These are phyloP conservation scores for Aristolochia fimbriata DNA, from an alignment of 164 flowering plant genomes.

Conservation along the genomic window DNA sequence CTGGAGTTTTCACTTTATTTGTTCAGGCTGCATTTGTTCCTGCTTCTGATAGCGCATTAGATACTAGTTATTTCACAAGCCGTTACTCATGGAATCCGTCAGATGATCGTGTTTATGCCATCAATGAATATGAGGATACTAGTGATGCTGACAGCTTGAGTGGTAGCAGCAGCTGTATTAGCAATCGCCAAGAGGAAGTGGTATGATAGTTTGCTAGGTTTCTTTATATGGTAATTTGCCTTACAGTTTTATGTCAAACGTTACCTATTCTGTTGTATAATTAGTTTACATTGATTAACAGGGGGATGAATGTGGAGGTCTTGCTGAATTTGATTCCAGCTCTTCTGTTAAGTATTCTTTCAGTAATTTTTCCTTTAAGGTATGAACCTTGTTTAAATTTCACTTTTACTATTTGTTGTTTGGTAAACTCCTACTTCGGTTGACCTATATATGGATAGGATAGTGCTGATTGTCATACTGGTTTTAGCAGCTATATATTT, in stretches of 20 bases:
- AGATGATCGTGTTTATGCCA: constrained; percentile 48
- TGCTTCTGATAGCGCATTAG: constrained; percentile 78
- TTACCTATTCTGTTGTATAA: background rate
- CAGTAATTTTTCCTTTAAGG: constrained; percentile 99
- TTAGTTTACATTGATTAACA: constrained; percentile 20
- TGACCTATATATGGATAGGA: background rate
- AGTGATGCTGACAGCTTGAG: constrained; percentile 79
- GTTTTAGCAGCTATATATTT: too few relatives aligned
- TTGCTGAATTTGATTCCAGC: constrained; percentile 72
- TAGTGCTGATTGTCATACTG: too few relatives aligned
- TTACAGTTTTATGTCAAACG: too few relatives aligned
- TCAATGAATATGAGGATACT: constrained; percentile 71
- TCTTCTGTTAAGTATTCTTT: constrained; percentile 71
- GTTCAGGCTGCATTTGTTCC: constrained; percentile 98
- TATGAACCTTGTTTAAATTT: constrained; percentile 10
- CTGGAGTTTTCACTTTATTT: background rate
- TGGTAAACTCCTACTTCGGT: background rate
- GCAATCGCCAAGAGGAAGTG: constrained; percentile 85
- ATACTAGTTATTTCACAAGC: constrained; percentile 98
- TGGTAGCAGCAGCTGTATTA: constrained; percentile 71
- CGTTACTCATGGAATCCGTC: constrained; percentile 83
- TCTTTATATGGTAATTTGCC: too few relatives aligned
- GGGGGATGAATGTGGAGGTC: constrained; percentile 85
- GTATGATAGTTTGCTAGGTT: constrained; percentile 18
- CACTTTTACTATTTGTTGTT: too few relatives aligned